Base-by-base conservation (phyloP, 2,329 filamentous ascomycete genomes). In the Gremmenia infestans region DNA sequence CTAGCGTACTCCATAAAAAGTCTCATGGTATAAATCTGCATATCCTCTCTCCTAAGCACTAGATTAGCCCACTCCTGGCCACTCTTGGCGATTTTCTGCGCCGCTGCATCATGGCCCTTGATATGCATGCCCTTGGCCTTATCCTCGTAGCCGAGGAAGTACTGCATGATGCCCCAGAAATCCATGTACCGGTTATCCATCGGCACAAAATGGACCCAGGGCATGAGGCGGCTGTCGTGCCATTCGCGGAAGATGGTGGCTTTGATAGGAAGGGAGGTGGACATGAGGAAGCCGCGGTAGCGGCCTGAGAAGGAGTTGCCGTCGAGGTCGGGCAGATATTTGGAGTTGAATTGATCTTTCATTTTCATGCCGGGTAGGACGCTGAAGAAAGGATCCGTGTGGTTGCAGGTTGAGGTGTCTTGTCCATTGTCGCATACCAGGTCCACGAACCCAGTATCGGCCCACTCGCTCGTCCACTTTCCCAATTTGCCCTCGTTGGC, bases 121-220 rank as follows among this genome's bases (percentile, higher is more conserved):
- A 71, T 60, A 37, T 67, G 59, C 1, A 60, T 43, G n/a, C 61
- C 60, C 22, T 62, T 57, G n/a, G 62, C 60, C 23, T 65, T 58
- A 42, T 77, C 80, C 1, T 75, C 73, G 63, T 86, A 86, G 0
- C 86, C 86, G 1, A 89, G 62, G 64, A 92, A 91, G 67, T 89
- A 92, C 63, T 88, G 81, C 79, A 91, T 80, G 54, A 90, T 85
- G 32, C 82, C 85, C 60, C 83, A 91, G 66, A 88, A 82, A 67
- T 92, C 89, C 43, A 81, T 73, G 65, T 86, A 91, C 1, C 85
- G 81, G 65, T 82, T 88, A 67, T 91, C 87, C 83, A 94, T 88
- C 4, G 89, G 89, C 2, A 92, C 85, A 64, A 90, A 93, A 71
- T 94, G 89, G 65, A 85, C 82, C 89, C 89, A 94, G 0, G 88